Conservation (phyloP, 2,329 filamentous ascomycete genomes). For the Curvularia verruculosa region DNA sequence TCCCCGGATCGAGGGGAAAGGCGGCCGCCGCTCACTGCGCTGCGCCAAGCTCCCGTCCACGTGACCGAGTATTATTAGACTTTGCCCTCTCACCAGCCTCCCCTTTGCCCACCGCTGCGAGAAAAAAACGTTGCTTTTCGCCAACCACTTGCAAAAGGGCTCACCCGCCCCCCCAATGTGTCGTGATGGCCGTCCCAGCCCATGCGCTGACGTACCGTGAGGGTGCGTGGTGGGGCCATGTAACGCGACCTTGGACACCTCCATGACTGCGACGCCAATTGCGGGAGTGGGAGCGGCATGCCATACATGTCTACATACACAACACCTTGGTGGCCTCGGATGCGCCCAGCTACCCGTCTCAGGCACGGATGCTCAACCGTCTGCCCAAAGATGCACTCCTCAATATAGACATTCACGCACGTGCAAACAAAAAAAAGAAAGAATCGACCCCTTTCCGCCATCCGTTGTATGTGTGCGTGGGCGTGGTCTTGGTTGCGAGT, state of each 20-base stretch:
- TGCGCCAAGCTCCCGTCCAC: slow-evolving; percentile 20
- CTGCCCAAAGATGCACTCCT: neutral
- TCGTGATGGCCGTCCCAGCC: slow-evolving; percentile 4
- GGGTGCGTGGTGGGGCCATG: slow-evolving; percentile 9
- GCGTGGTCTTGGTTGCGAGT: slow-evolving; percentile 5
- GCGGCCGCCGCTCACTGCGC: slow-evolving; percentile 18
- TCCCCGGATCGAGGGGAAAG: slow-evolving; percentile 7
- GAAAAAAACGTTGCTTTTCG: slow-evolving; percentile 9
- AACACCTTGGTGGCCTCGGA: neutral
- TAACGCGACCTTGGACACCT: slow-evolving; percentile 12
- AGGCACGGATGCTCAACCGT: neutral
- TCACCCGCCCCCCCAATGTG: neutral
- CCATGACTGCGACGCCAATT: neutral
- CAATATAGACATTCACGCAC: slow-evolving; percentile 5
- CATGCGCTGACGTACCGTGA: neutral
- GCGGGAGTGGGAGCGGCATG: neutral
- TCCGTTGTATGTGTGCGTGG: neutral
- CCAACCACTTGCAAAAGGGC: neutral
- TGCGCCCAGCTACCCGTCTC: neutral
- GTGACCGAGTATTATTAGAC: slow-evolving; percentile 22
- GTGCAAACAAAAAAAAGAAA: neutral
- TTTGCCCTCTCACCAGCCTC: slow-evolving; percentile 17
- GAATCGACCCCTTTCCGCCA: slow-evolving; percentile 1
- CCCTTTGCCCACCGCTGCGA: slow-evolving; percentile 2
- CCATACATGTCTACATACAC: too few species aligned